Evolutionary conservation across 1,284 basidiomycete genomes (phyloP), one percentile per base, ranked within the genome.

Genomic region (Marasmius fiardii): DNA sequence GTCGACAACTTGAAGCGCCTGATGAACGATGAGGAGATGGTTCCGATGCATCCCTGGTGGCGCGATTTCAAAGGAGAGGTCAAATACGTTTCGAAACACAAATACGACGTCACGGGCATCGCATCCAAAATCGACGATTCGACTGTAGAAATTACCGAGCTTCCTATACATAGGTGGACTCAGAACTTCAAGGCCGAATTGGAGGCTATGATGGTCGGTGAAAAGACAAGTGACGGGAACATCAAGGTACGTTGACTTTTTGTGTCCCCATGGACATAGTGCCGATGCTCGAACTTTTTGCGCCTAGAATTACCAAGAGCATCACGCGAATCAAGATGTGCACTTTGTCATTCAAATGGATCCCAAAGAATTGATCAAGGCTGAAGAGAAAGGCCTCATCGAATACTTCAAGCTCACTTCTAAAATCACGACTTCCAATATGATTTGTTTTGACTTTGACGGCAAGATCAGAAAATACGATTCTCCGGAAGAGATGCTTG

Each of bases 371-470:
- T 81, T 97, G 63, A 83, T 90, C 63, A 92, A 92, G 68, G 93
- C 95, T 1, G 92, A 95, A 65, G 82, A 83, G 55, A 93, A 98
- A 68, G 96, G 96, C 2, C 72, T 97, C 41, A 72, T 90, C 34
- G 95, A 96, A 69, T 92, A 86, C 68, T 98, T 99, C 86, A 98
- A 96, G 74, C 74, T 98, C 52, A 85, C 86, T 3, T 75, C 79
- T 43, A 92, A 93, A 67, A 74, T 98, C 68, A 90, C 81, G 67
- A 98, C 94, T 8, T 83, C 82, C 68, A 99, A 99, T 76, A 98
- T 99, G 97, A 98, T 99, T 8, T 94, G 93, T 71, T 99, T 99
- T 71, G 95, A 98, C 71, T 84, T 93, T 61, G 89, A 96, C 28
- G 90, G 93, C 65, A 98, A 97, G 78, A 98, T 99, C 75, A 94